Evolutionary conservation across 2,329 filamentous ascomycete species (phyloP), one percentile per base, ranked within the genome.

Genomic region (Ophiosphaerella narmari): DNA sequence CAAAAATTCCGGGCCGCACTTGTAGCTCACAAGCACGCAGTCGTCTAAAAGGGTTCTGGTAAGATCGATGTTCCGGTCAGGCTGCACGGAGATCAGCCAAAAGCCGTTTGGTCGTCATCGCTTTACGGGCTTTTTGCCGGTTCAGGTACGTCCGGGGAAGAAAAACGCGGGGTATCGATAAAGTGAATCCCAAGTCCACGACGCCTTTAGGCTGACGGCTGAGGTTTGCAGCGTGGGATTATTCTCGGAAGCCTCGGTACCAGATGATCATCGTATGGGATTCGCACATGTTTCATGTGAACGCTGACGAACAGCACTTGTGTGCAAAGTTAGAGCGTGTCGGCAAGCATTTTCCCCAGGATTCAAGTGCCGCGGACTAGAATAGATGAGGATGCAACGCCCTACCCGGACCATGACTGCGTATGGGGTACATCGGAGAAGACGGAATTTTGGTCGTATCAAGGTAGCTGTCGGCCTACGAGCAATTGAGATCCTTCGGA

Each of bases 131-230:
- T 40, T 55, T 18, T 46, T 58, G 11, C 55, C 46, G 23, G 43
- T 58, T 50, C 43, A 46, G 52, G 44, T 42, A 32, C 26, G 23
- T 34, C 34, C 32, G 33, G 48, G 37, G 48, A 46, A 35, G 21
- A 38, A 48, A 43, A 56, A 56, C 42, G 55, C 53, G 55, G 55
- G 53, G 55, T 56, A 59, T 45, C 18, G 32, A 42, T 31, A 47
- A 43, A 31, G 26, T 16, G 14, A 16, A 41, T 50, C 46, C 35
- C 18, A 13, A 23, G 18, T 39, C 23, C 14, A 9, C 12, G 13
- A 18, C 14, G 21, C 14, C 12, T 13, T 23, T 23, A 5, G 6
- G 8, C 12, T 39, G 14, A 13, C 11, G 18, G 36, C 36, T 39
- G 14, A 9, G 5, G 8, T 13, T 39, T 16, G 36, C 26, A 23